phyloP scores from a whole-genome alignment of 2,329 filamentous ascomycete species.

The Cladosporium cucumerinum region DNA sequence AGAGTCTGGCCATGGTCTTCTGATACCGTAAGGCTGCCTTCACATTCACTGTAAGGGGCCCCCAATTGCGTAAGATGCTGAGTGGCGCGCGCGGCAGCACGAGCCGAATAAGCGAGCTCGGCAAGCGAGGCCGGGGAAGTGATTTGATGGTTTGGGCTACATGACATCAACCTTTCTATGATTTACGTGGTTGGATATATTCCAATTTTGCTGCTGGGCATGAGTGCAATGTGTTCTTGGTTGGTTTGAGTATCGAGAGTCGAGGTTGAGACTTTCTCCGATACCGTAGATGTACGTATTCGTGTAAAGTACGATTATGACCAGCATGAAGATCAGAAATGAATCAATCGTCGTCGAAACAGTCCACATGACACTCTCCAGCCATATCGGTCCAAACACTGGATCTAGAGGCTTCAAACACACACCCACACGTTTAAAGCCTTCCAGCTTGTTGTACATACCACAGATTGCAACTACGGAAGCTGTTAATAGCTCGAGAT shows the following conservation, averaged over 20 bases:
- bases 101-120: slow-evolving; percentile 6
- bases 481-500: background rate
- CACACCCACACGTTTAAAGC: background rate
- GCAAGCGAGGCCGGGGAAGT: slow-evolving; percentile 7
- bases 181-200: background rate
- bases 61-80: slow-evolving; percentile 4
- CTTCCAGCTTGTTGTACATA: background rate
- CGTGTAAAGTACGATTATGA: background rate
- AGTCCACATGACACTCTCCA: too few relatives aligned
- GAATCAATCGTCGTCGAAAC: background rate
- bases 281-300: background rate
- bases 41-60: background rate
- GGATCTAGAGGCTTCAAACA: background rate
- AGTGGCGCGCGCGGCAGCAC: slow-evolving; percentile 4
- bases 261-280: too few relatives aligned
- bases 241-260: background rate
- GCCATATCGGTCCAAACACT: too few relatives aligned
- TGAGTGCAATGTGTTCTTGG: background rate
- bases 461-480: background rate
- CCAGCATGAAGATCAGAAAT: background rate
- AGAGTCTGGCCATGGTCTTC: background rate
- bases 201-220: background rate
- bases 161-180: background rate
- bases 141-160: background rate
- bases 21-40: background rate